Evolutionary conservation across 805 yeast genomes (phyloP), one percentile per base, ranked within the genome.

Genomic region (Candida silvicultrix): DNA sequence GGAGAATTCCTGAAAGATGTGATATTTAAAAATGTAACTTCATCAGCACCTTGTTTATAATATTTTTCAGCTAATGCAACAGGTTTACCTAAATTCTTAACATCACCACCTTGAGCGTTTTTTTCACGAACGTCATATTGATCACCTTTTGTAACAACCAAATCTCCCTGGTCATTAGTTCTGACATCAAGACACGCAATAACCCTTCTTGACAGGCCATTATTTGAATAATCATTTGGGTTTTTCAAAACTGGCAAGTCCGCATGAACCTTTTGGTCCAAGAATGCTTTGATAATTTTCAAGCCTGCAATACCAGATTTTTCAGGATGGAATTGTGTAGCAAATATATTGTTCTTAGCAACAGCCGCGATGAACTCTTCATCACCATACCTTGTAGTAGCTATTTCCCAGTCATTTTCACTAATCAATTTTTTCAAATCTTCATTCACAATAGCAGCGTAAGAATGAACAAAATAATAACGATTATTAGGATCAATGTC

Each of bases 281-380:
- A 69, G 61, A 94, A 94, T 23, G 86, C 77, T 47, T 75, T 75
- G 47, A 94, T 75, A 10, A 92, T 80, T 50, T 77, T 75, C 40
- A 94, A 70, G 42, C 99, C 99, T 5, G 96, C 96, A 20, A 71
- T 61, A 12, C 99, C 99, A 4, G 97, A 88, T 65, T 94, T 94
- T 62, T 94, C 99, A n/a, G 99, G 99, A 66, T 94, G 99, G 66
- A 94, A 94, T 65, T 94, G 99, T 1, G 98, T 94, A 38, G 97
- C 96, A 66, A 94, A 87, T 11, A 92, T 70, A 51, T 89, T 90
- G 48, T 75, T 88, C 58, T 75, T 83, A 28, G 81, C 63, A 42
- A 90, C 63, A 0, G 98, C 94, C 15, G 97, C 95, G 49, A 94
- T 70, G 56, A 90, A 94, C 43, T 67, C 73, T 65, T 94, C 90